Evolutionary conservation across 495 filamentous ascomycete genomes (phyloP).

Genomic region (Schizothecium vesticola): DNA sequence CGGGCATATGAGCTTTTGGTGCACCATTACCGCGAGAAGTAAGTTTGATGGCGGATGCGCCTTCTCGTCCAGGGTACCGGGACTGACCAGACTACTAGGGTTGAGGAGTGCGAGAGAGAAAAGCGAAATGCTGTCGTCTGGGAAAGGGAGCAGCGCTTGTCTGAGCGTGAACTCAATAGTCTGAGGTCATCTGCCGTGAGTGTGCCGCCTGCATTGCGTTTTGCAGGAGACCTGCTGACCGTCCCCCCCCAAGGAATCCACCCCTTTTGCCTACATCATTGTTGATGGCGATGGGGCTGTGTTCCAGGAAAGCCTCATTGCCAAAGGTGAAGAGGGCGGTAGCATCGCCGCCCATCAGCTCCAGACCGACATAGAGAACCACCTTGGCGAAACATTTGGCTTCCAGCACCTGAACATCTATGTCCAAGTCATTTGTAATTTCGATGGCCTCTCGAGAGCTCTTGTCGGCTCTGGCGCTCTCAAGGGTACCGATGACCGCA

Average conservation of each 20-base stretch:
- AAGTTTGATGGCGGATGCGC: not conserved
- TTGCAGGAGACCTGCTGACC: not conserved
- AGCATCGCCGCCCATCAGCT: slow-evolving; percentile 25
- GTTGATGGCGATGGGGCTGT: slow-evolving; percentile 32
- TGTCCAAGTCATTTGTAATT: slow-evolving; percentile 27
- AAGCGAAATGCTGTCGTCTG: slow-evolving; percentile 22
- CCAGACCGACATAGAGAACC: slow-evolving; percentile 18
- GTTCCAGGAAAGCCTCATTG: slow-evolving; percentile 27
- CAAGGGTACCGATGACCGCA: slow-evolving; percentile 6
- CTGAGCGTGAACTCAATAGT: slow-evolving; percentile 19
- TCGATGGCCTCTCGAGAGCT: slow-evolving; percentile 24
- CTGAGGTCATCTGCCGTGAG: slow-evolving; percentile 15
- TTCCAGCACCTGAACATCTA: slow-evolving; percentile 23
- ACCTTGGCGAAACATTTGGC: slow-evolving; percentile 10
- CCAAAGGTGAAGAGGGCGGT: slow-evolving; percentile 28
- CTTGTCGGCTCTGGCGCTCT: slow-evolving; percentile 17
- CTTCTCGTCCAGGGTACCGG: too few species aligned
- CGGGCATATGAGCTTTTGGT: slow-evolving; percentile 14
- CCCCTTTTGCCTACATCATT: slow-evolving; percentile 25
- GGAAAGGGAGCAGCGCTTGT: slow-evolving; percentile 20
- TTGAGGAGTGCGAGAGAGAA: slow-evolving; percentile 20
- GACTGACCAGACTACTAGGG: not conserved
- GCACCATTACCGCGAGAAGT: slow-evolving; percentile 15
- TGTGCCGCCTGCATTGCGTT: not conserved
- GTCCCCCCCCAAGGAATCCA: slow-evolving; percentile 18